Conservation (phyloP, 2,329 filamentous ascomycete species). For the Huntiella bhutanensis region DNA sequence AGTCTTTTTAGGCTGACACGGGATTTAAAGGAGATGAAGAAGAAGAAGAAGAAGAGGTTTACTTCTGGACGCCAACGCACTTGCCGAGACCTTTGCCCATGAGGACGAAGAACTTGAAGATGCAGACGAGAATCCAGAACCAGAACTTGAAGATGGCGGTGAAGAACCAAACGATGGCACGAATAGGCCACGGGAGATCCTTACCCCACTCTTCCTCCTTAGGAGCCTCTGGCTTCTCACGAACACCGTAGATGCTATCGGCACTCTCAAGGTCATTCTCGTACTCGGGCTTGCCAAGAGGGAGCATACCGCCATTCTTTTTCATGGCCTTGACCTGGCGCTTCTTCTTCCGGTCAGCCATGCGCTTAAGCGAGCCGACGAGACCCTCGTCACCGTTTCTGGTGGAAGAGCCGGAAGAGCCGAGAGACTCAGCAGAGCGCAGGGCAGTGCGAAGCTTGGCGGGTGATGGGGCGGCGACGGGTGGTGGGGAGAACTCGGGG, state of each 20-base stretch:
- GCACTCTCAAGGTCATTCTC: slow-evolving; percentile 47
- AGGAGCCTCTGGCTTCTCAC: slow-evolving; percentile 19
- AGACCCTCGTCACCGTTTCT: slow-evolving; percentile 10
- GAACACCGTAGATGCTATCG: slow-evolving; percentile 23
- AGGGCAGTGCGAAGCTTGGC: slow-evolving; percentile 6
- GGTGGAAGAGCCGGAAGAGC: not conserved
- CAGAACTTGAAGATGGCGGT: slow-evolving; percentile 36
- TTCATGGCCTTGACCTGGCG: slow-evolving; percentile 17
- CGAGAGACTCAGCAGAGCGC: not conserved
- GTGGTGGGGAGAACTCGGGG: slow-evolving; percentile 25
- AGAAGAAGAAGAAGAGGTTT: not conserved
- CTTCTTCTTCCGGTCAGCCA: slow-evolving; percentile 14
- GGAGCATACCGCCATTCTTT: slow-evolving; percentile 1
- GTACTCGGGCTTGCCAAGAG: slow-evolving; percentile 28
- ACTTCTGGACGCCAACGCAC: slow-evolving; percentile 22
- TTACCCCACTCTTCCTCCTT: slow-evolving; percentile 15
- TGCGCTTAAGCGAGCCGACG: slow-evolving; percentile 7
- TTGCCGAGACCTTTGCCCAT: slow-evolving; percentile 32
- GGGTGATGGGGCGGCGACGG: slow-evolving; percentile 1
- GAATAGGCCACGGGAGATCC: slow-evolving; percentile 26
- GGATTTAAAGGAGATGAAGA: not conserved
- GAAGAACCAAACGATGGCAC: slow-evolving; percentile 30
- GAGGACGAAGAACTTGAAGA: slow-evolving; percentile 32
- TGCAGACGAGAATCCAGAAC: slow-evolving; percentile 37
- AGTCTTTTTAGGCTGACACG: not conserved